Conservation (phyloP, 441 rosid species). For the Erodium trifolium region DNA sequence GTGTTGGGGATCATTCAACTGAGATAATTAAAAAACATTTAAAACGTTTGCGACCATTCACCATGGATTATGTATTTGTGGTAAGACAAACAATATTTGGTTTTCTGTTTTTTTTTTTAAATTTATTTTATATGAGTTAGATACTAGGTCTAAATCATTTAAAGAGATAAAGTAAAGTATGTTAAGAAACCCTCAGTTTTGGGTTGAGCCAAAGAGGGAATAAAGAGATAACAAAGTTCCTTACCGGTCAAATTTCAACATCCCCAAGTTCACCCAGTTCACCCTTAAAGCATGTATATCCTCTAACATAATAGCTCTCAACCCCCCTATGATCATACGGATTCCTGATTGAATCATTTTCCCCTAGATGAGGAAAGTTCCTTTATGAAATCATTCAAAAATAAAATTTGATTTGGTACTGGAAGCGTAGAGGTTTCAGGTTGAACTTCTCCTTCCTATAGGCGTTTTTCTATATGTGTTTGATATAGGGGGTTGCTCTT, state of each 20-base stretch:
- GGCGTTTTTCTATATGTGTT: constrained; percentile 5
- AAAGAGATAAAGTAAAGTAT: neutral
- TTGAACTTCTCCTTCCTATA: neutral
- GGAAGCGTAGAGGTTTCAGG: neutral
- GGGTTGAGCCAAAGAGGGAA: neutral
- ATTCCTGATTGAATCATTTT: neutral
- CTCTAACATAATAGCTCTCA: neutral
- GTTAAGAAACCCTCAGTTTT: neutral
- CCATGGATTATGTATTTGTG: neutral
- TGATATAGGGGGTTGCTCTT: neutral
- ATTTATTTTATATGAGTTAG: neutral
- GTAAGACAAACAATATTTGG: neutral
- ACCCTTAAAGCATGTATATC: neutral
- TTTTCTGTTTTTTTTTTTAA: neutral
- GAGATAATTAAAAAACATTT: neutral
- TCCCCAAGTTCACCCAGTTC: neutral
- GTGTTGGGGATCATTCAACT: neutral
- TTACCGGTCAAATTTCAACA: neutral
- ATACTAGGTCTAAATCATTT: neutral
- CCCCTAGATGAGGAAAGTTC: neutral
- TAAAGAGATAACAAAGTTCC: neutral
- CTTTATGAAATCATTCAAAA: neutral
- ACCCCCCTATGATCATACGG: neutral
- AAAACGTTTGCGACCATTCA: neutral
- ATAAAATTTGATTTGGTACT: too few species aligned